These are phyloP conservation scores for Helicocarpus griseus DNA, from an alignment of 2,329 filamentous ascomycete genomes.

Conservation along the genomic window DNA sequence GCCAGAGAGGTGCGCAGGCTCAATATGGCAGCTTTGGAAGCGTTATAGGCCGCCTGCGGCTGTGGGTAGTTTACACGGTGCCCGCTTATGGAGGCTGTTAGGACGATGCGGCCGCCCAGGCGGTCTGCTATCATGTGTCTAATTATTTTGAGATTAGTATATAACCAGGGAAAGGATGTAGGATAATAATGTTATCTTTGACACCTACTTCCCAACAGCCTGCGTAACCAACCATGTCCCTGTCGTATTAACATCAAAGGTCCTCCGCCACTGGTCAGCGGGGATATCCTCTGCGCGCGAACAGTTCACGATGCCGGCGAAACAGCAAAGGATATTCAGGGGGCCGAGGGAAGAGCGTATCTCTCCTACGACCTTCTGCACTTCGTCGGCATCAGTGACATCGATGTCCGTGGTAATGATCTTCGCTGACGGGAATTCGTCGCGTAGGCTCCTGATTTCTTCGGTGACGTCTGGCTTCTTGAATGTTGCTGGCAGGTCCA, in stretches of 20 bases:
- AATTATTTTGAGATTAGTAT: not conserved
- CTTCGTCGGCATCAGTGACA: constrained; percentile 43
- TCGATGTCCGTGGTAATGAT: constrained; percentile 48
- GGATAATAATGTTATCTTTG: constrained; percentile 2
- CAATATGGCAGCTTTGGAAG: constrained; percentile 57
- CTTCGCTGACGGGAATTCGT: constrained; percentile 45
- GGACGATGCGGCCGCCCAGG: constrained; percentile 52
- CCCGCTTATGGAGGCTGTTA: constrained; percentile 59
- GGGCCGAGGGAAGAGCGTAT: constrained; percentile 33
- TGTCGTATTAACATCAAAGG: constrained; percentile 62
- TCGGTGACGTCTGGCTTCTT: constrained; percentile 24
- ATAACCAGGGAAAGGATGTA: constrained; percentile 6
- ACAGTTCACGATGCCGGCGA: constrained; percentile 59
- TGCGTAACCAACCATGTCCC: constrained; percentile 63
- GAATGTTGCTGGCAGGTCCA: constrained; percentile 46
- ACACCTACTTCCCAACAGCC: constrained; percentile 42
- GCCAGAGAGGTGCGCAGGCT: constrained; percentile 56
- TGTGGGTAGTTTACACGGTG: constrained; percentile 64
- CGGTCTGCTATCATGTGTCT: constrained; percentile 44
- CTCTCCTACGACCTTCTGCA: constrained; percentile 14
- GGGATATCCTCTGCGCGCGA: constrained; percentile 52
- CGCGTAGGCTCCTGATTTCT: constrained; percentile 38
- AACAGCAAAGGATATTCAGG: constrained; percentile 51
- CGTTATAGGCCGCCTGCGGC: constrained; percentile 63
- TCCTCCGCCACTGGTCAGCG: constrained; percentile 49